Conservation (phyloP, 169 alveolate genomes). For the Eimeria necatrix region DNA sequence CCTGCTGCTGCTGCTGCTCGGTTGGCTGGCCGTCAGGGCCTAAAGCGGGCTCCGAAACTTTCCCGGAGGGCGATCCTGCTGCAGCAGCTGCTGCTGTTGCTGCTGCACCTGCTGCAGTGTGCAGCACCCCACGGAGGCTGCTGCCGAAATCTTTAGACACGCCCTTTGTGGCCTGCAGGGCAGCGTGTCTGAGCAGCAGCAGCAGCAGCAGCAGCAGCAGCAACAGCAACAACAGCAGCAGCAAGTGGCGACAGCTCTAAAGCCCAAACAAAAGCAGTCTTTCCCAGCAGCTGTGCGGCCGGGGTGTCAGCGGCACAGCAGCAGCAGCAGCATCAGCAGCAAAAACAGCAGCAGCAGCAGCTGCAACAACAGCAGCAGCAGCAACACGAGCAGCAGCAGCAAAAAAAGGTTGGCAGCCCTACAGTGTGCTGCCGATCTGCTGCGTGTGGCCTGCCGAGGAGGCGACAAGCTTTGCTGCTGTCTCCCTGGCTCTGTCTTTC, state of each 20-base stretch:
- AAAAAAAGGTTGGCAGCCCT: background rate
- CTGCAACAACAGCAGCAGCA: too few relatives aligned
- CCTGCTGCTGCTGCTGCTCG: constrained; percentile 42
- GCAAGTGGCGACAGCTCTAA: too few relatives aligned
- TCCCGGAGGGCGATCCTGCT: background rate
- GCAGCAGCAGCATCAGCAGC: too few relatives aligned
- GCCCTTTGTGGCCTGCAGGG: constrained; percentile 20
- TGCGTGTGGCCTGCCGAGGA: background rate
- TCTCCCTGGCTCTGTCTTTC: background rate
- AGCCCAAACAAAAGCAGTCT: too few relatives aligned
- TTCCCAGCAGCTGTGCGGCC: too few relatives aligned
- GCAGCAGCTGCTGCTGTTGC: background rate
- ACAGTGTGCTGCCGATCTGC: background rate
- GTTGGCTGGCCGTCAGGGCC: background rate
- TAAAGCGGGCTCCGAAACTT: background rate
- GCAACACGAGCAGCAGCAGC: too few relatives aligned
- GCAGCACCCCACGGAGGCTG: background rate
- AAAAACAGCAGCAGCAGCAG: too few relatives aligned
- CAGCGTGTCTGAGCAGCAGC: constrained; percentile 1
- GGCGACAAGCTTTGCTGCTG: background rate
- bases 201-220: constrained; percentile 43
- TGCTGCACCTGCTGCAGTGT: constrained; percentile 14
- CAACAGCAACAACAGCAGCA: background rate
- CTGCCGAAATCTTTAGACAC: background rate
- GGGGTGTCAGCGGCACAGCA: too few relatives aligned